Conservation (phyloP, 192 early-diverging fungal genomes). For the Pilaira anomala region DNA sequence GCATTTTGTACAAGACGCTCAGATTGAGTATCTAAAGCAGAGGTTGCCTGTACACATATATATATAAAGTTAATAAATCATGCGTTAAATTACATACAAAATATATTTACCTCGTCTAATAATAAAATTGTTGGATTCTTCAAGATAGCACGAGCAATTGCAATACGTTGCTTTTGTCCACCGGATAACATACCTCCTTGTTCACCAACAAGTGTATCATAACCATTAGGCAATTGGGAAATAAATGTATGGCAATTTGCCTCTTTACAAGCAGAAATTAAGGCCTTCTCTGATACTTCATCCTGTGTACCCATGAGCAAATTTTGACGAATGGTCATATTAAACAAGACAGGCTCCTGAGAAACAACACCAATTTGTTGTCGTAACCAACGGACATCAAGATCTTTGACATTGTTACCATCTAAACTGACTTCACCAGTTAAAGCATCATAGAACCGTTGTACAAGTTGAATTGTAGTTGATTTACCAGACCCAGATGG, state of each 20-base stretch:
- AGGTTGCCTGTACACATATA: conserved; percentile 55
- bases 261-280: conserved; percentile 57
- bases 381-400: conserved; percentile 78
- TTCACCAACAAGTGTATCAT: conserved; percentile 83
- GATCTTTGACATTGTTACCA: conserved; percentile 65
- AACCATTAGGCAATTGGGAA: conserved; percentile 69
- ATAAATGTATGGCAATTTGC: conserved; percentile 84
- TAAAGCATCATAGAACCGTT: conserved; percentile 76
- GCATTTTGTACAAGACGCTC: conserved; percentile 81
- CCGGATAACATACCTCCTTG: conserved; percentile 72
- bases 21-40: conserved; percentile 75
- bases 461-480: conserved; percentile 77
- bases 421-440: conserved; percentile 64
- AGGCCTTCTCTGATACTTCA: conserved; percentile 54
- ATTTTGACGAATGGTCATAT: conserved; percentile 71
- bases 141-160: conserved; percentile 88
- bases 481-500: conserved; percentile 82
- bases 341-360: conserved; percentile 91
- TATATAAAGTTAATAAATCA: background rate
- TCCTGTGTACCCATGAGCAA: conserved; percentile 62
- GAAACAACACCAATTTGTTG: conserved; percentile 82
- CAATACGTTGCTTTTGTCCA: conserved; percentile 95
- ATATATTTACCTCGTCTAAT: conserved; percentile 66
- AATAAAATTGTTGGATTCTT: conserved; percentile 81
- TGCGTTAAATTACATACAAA: background rate